Base-by-base conservation (phyloP, 495 filamentous ascomycete genomes). In the Xylaria palmicola region DNA sequence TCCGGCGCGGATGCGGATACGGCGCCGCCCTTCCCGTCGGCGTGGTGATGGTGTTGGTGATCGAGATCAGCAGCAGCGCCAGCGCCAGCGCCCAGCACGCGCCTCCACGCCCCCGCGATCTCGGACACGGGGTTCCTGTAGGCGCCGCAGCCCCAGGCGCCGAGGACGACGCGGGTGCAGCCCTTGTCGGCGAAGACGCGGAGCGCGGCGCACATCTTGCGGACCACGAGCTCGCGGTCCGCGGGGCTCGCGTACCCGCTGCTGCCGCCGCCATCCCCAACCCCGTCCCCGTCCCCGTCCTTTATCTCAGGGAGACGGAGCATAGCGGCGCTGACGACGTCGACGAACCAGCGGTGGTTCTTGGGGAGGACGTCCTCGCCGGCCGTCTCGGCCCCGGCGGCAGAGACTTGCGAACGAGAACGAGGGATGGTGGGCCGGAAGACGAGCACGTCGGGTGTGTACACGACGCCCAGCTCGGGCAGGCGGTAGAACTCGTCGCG, bases 61-160 rank as follows among this genome's bases (percentile, higher is more conserved):
- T 53, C n/a, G n/a, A n/a, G n/a, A n/a, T n/a, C n/a, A n/a, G n/a
- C n/a, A n/a, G n/a, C n/a, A n/a, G n/a, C n/a, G n/a, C 56, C 29
- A 29, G 29, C 52, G 62, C 66, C 60, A 61, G 71, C 68, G 63
- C 62, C 61, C 48, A 81, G 81, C 76, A 75, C 86, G 75, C 19
- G 69, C 65, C 60, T 86, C 79, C 85, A 91, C 29, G 82, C 84
- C 30, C 77, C 49, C 29, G 86, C 86, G n/a, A 90, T 81, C 65
- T 85, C 84, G 19, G 74, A 70, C 1, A 78, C 75, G 8, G 89
- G 89, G 64, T 90, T 89, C 1, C 68, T 73, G 68, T 87, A 89
- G 0, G 79, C 86, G 5, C 87, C 88, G 66, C 88, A 90, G 1
- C 88, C 88, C 71, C 89, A 74, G 0, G 87, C 87, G 0, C 88